Evolutionary conservation across 2,329 filamentous ascomycete species (phyloP), one percentile per base, ranked within the genome.

Genomic region (Diaporthe australafricana): DNA sequence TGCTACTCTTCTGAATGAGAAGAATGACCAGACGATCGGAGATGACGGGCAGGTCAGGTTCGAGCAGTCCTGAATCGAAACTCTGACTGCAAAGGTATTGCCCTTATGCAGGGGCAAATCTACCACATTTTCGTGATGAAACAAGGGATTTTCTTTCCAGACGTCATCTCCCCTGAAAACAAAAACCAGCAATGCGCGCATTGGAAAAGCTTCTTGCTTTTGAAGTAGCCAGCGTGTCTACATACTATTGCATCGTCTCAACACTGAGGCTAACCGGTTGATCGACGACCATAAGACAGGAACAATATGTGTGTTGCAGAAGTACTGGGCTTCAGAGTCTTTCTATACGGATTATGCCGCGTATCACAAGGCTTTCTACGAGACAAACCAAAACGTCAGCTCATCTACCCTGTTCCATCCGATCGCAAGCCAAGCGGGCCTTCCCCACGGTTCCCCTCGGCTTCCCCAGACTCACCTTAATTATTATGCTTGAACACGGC

Each of bases 71-170:
- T 22, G 40, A 40, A 63, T n/a, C 11, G n/a, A 20, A 20, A 12
- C 6, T 48, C 25, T 30, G 27, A 3, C 3, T 40, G 3, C 3
- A n/a, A 63, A 63, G 27, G 4, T 5, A 35, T 63, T 35, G 42
- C 5, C 35, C 6, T 63, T 30, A 48, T 63, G 60, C 60, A 63
- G 42, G 60, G 60, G 60, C 42, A 48, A 63, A 63, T 63, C 60
- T 63, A 48, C 40, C 25, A 32, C 11, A 16, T 2, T 3, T 25
- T 25, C 30, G 35, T 30, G 17, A 35, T 14, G 27, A 47, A 20
- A 25, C 42, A 22, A 40, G 42, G 48, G 27, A 48, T 35, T 35
- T 48, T 17, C 12, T 48, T 3, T 35, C 27, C 30, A 25, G 42
- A 5, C 1, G 42, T 35, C n/a, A 35, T 35, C 30, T 35, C 5